Evolutionary conservation across 2,329 filamentous ascomycete genomes (phyloP).

Genomic region (Ophiostoma quercus): DNA sequence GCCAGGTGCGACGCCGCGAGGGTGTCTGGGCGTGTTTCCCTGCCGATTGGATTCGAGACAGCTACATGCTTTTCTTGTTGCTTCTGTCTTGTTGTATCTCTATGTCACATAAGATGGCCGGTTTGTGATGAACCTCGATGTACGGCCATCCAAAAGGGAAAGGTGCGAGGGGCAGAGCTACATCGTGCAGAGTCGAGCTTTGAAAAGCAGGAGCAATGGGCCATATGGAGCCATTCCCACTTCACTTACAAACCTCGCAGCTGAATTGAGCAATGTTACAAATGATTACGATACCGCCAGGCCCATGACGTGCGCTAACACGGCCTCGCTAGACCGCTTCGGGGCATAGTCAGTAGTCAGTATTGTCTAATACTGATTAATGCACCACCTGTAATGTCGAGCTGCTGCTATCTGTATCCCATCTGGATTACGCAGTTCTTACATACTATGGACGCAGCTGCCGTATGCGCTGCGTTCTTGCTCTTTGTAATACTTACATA

Average conservation of each 20-base stretch:
- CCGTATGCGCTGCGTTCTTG: constrained; percentile 6
- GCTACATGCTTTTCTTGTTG: background rate
- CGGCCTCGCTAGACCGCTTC: background rate
- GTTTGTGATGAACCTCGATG: background rate
- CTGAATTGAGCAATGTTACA: constrained; percentile 18
- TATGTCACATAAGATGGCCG: background rate
- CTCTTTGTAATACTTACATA: constrained; percentile 15
- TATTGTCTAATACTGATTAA: constrained; percentile 10
- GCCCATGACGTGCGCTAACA: constrained; percentile 21
- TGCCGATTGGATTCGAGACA: background rate
- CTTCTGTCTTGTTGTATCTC: background rate
- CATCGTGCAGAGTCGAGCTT: background rate
- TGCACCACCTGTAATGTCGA: background rate
- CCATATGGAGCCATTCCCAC: background rate
- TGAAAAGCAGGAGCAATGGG: constrained; percentile 3
- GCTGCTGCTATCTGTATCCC: too few species aligned
- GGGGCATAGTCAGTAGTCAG: background rate
- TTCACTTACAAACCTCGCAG: background rate
- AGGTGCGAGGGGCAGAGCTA: background rate
- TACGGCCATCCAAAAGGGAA: background rate
- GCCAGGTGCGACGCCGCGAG: background rate
- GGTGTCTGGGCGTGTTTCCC: background rate
- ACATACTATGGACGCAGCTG: background rate
- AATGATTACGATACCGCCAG: constrained; percentile 22
- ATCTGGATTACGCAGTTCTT: constrained; percentile 5